Evolutionary conservation across 176 grass and related monocot genomes (phyloP).

Genomic region (Miscanthus lutarioriparius): DNA sequence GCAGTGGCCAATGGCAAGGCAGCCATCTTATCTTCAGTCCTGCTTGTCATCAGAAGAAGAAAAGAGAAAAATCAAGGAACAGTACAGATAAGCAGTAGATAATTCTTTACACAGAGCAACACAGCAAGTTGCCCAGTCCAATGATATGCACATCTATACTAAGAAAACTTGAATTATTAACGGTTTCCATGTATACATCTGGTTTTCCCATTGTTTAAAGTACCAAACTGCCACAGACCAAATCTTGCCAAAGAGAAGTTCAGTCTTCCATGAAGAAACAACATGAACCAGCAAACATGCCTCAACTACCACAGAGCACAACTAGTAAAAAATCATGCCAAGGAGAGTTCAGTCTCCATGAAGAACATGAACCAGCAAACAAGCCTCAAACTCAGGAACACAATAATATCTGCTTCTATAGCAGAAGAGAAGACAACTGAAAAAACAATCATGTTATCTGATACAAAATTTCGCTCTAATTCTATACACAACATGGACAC

Average conservation of each 20-base stretch:
- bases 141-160: not conserved
- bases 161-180: not conserved
- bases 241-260: not conserved
- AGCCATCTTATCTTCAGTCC: slow-evolving; percentile 42
- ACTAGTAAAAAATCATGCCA: not conserved
- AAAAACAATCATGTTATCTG: not conserved
- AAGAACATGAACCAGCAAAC: not conserved
- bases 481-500: not conserved
- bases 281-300: not conserved
- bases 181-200: not conserved
- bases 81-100: not conserved
- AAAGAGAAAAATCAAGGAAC: not conserved
- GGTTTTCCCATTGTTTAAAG: not conserved
- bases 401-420: not conserved
- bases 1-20: slow-evolving; percentile 70
- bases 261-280: not conserved
- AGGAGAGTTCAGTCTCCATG: not conserved
- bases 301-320: not conserved
- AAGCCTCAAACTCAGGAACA: not conserved
- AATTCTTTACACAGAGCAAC: not conserved
- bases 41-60: not conserved
- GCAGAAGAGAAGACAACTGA: not conserved
- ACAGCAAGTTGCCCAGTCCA: not conserved
- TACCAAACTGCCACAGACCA: not conserved
- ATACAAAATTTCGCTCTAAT: not conserved